Conservation (phyloP, 2,329 filamentous ascomycete species). For the Atkinsonella texensis region DNA sequence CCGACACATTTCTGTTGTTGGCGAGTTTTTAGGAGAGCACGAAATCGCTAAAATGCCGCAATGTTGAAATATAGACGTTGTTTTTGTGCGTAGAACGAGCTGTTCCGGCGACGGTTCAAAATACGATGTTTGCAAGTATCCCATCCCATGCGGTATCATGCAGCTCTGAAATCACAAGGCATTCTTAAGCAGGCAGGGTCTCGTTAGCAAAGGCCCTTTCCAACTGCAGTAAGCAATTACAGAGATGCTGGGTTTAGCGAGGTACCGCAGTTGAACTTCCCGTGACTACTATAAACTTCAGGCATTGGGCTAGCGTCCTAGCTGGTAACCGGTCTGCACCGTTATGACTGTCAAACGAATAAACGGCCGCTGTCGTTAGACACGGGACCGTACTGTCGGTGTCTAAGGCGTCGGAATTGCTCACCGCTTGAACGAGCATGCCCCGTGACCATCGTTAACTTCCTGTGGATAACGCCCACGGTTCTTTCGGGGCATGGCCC, state of each 20-base stretch:
- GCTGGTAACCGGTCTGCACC: too few species aligned
- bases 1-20: too few species aligned
- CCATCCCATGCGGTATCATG: conserved; percentile 11
- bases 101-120: background rate
- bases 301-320: too few species aligned
- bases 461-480: background rate
- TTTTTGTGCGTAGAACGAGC: background rate
- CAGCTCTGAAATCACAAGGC: conserved; percentile 1
- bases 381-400: background rate
- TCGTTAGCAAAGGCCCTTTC: background rate
- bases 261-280: too few species aligned
- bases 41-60: background rate
- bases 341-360: too few species aligned
- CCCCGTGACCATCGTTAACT: conserved; percentile 1
- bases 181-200: conserved; percentile 2
- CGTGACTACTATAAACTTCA: too few species aligned
- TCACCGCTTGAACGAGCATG: conserved; percentile 3
- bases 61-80: background rate
- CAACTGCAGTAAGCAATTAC: background rate
- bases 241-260: background rate
- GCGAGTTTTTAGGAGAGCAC: too few species aligned
- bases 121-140: background rate
- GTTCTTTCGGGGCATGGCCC: background rate
- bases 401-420: background rate
- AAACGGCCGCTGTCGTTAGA: background rate